Evolutionary conservation across 179 eudicot species (phyloP).

Genomic region (Silene coronaria): DNA sequence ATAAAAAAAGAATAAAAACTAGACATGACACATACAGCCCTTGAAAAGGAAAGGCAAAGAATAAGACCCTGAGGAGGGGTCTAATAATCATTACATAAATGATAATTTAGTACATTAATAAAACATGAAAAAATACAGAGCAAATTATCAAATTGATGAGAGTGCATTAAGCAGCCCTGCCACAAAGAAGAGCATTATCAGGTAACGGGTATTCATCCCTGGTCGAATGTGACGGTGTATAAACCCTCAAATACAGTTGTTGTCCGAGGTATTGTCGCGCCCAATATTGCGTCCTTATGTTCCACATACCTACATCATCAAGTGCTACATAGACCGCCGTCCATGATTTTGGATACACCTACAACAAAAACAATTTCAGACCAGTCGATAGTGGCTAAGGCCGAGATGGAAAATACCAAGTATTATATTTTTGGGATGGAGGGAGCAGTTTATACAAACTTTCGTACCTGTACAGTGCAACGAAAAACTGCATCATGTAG

Average conservation of each 20-base stretch:
- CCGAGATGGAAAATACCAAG: not conserved
- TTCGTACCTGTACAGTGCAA: slow-evolving; percentile 51
- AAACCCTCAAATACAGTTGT: slow-evolving; percentile 45
- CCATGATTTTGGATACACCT: slow-evolving; percentile 62
- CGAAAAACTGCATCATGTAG: slow-evolving; percentile 49
- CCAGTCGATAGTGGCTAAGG: not conserved
- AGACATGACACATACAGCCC: not conserved
- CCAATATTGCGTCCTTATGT: slow-evolving; percentile 45
- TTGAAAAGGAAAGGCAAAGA: not conserved
- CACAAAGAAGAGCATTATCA: slow-evolving; percentile 32
- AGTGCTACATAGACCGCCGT: slow-evolving; percentile 46
- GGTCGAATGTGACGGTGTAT: slow-evolving; percentile 20
- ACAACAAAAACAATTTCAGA: not conserved
- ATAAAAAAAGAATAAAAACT: not conserved
- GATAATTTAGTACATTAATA: not conserved
- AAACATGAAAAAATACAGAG: not conserved
- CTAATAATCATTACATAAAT: slow-evolving; percentile 10
- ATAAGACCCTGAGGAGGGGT: slow-evolving; percentile 10
- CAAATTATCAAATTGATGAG: not conserved
- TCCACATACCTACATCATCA: slow-evolving; percentile 62
- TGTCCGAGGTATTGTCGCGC: slow-evolving; percentile 54
- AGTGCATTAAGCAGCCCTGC: slow-evolving; percentile 15
- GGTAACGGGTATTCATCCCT: slow-evolving; percentile 28
- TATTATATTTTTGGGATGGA: not conserved
- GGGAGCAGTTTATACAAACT: not conserved